phyloP scores from a whole-genome alignment of 2,329 filamentous ascomycete species.

The Alternaria longipes region DNA sequence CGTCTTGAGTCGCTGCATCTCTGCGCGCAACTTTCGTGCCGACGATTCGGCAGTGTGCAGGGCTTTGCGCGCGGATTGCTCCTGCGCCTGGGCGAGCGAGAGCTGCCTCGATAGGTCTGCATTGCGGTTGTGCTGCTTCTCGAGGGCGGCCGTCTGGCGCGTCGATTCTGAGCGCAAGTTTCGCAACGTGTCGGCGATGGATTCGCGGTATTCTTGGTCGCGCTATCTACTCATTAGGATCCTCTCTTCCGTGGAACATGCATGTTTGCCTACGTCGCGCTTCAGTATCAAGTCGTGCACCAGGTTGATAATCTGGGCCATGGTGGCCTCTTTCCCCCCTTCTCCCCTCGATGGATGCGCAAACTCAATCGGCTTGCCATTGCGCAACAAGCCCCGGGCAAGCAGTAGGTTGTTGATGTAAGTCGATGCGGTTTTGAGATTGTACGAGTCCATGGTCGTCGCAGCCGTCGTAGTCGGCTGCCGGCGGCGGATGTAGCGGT shows the following conservation, averaged over 20 bases:
- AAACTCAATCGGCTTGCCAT: conserved; percentile 82
- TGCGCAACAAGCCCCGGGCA: conserved; percentile 69
- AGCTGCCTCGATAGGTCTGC: conserved; percentile 66
- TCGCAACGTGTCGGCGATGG: conserved; percentile 79
- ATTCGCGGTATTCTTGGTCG: conserved; percentile 88
- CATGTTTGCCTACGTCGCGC: conserved; percentile 73
- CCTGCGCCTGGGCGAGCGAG: conserved; percentile 71
- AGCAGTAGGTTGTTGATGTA: conserved; percentile 73
- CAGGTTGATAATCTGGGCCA: conserved; percentile 88
- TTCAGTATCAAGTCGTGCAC: conserved; percentile 92
- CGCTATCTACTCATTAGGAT: conserved; percentile 64
- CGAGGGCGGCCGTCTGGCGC: conserved; percentile 75
- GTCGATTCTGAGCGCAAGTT: conserved; percentile 77
- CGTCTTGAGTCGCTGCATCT: conserved; percentile 79
- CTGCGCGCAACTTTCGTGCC: conserved; percentile 81
- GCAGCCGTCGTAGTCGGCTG: conserved; percentile 36
- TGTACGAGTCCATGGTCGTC: conserved; percentile 56
- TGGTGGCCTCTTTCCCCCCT: conserved; percentile 71
- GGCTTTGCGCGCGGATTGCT: conserved; percentile 73
- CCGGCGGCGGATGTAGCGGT: conserved; percentile 16
- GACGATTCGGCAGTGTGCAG: conserved; percentile 77
- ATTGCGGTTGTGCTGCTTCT: conserved; percentile 63
- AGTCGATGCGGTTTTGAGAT: conserved; percentile 67
- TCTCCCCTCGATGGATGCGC: conserved; percentile 72
- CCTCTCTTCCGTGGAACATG: background rate